These are phyloP conservation scores for Emmonsiellopsis sp. DNA, from an alignment of 2,329 filamentous ascomycete species.

Conservation along the genomic window DNA sequence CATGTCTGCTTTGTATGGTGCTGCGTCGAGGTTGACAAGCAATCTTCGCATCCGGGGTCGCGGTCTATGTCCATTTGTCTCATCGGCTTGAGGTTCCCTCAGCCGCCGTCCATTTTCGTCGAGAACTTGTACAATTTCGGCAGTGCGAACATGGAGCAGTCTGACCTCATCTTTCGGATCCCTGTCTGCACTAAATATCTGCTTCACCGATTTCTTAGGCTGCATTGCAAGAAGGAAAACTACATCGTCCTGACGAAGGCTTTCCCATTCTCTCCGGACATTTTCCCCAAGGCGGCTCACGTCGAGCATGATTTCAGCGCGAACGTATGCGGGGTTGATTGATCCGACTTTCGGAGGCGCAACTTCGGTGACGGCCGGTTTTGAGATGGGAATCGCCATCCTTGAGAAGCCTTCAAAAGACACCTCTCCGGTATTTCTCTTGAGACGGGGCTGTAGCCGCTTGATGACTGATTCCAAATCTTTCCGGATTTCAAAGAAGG, in stretches of 20 bases:
- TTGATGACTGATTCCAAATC: constrained; percentile 78
- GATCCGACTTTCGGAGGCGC: constrained; percentile 75
- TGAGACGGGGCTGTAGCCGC: constrained; percentile 61
- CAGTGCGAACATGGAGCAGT: constrained; percentile 63
- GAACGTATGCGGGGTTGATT: constrained; percentile 70
- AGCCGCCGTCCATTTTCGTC: constrained; percentile 74
- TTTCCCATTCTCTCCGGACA: constrained; percentile 80
- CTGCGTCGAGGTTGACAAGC: constrained; percentile 70
- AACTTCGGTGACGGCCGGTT: constrained; percentile 78
- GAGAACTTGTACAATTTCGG: constrained; percentile 74
- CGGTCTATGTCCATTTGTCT: constrained; percentile 52
- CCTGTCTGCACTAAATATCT: constrained; percentile 11
- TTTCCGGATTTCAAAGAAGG: constrained; percentile 87
- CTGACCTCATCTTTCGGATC: constrained; percentile 49
- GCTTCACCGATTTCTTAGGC: constrained; percentile 36
- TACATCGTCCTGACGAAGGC: constrained; percentile 74
- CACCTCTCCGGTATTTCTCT: constrained; percentile 53
- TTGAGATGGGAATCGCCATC: constrained; percentile 82
- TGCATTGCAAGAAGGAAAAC: constrained; percentile 78
- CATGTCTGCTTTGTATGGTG: constrained; percentile 67
- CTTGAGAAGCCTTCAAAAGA: constrained; percentile 76
- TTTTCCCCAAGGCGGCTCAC: constrained; percentile 67
- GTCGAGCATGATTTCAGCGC: constrained; percentile 77
- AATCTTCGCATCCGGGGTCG: constrained; percentile 58
- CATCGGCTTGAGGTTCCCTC: constrained; percentile 45